phyloP scores from a whole-genome alignment of 345 rosid genomes.

The Populus nigra region DNA sequence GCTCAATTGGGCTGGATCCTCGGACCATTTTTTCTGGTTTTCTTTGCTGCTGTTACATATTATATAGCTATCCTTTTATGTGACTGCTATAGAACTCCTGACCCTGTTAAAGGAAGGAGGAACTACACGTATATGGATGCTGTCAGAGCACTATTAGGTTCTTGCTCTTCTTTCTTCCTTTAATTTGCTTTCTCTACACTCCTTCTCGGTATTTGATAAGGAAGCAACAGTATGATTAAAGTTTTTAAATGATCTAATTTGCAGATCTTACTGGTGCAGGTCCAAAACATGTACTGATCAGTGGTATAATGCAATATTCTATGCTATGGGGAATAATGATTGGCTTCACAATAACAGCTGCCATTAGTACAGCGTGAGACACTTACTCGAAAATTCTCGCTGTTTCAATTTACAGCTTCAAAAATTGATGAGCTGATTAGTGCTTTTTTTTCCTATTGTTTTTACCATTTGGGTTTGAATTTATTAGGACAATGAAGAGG shows the following conservation, averaged over 20 bases:
- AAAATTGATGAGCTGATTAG: background rate
- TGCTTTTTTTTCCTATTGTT: background rate
- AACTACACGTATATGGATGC: background rate
- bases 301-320: conserved; percentile 39
- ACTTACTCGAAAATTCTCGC: too few species aligned
- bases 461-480: background rate
- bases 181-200: background rate
- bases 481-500: conserved; percentile 22
- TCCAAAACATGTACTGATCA: conserved; percentile 8
- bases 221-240: too few species aligned
- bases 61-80: background rate
- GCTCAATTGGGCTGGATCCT: conserved; percentile 14
- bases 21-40: conserved; percentile 1
- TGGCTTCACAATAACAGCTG: conserved; percentile 45
- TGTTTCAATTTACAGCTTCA: too few species aligned
- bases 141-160: background rate
- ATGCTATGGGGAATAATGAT: conserved; percentile 40
- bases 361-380: conserved; percentile 43
- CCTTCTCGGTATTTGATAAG: too few species aligned
- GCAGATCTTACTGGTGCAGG: background rate
- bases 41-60: background rate
- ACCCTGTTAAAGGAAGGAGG: background rate
- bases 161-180: too few species aligned
- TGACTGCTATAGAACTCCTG: conserved; percentile 1
- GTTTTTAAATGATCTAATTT: too few species aligned